phyloP scores from a whole-genome alignment of 129 eudicot species.

The Rutidosis leptorrhynchoides region DNA sequence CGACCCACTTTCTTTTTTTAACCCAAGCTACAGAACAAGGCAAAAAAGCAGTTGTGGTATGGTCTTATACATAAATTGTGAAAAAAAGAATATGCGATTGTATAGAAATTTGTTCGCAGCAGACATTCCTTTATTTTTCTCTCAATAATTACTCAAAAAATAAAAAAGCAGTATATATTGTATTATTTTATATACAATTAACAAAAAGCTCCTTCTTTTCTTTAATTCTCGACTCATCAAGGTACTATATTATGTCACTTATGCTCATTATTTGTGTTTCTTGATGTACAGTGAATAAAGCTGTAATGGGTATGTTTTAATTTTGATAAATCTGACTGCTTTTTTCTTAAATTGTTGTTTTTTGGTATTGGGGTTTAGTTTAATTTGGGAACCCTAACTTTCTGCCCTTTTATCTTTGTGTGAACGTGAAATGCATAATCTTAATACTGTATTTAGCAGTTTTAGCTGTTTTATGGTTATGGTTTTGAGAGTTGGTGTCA shows the following conservation, averaged over 20 bases:
- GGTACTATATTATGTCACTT: conserved; percentile 30
- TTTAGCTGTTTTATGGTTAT: conserved; percentile 5
- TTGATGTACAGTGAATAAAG: conserved; percentile 4
- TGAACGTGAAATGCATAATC: conserved; percentile 4
- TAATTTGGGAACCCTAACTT: conserved; percentile 37
- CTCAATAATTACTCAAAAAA: conserved; percentile 9
- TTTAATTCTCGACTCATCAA: conserved; percentile 25
- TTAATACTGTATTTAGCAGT: conserved; percentile 7
- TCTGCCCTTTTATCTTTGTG: neutral
- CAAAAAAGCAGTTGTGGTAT: neutral
- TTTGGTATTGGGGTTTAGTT: too few species aligned
- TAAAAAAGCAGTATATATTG: neutral
- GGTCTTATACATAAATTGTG: neutral
- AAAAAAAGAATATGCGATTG: conserved; percentile 43
- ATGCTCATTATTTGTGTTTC: conserved; percentile 13
- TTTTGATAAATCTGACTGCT: conserved; percentile 2
- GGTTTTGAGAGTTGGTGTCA: neutral
- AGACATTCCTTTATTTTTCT: conserved; percentile 36
- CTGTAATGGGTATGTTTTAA: conserved; percentile 23
- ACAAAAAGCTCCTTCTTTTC: conserved; percentile 3
- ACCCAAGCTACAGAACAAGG: conserved; percentile 14
- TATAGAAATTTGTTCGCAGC: conserved; percentile 35
- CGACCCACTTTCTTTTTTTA: conserved; percentile 34
- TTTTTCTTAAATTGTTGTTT: too few species aligned
- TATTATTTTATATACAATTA: neutral